Evolutionary conservation across 2,329 filamentous ascomycete genomes (phyloP), one percentile per base, ranked within the genome.

Genomic region (Diaporthe ilicicola): DNA sequence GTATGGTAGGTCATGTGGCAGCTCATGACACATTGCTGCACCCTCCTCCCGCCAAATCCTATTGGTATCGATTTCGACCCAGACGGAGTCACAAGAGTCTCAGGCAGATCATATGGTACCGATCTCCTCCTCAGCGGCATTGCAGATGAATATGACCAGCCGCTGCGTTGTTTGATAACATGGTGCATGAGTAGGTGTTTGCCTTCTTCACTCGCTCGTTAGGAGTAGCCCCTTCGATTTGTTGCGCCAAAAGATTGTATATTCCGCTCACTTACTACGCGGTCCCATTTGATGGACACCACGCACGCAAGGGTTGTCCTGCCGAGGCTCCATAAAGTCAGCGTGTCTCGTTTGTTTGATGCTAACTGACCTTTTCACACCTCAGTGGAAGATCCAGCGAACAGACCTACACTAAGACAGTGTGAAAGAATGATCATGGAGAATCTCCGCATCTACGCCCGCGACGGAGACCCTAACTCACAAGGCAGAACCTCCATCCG

Each of bases 101-200:
- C 4, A 12, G 59, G 59, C 4, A 3, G 12, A 5, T 48, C 44
- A 4, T 64, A 64, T 9, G 59, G 59, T 8, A 29, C n/a, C 1
- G 59, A 37, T 32, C 15, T 50, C 2, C 7, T 37, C 2, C 13
- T 50, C 19, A 27, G 29, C 29, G 2, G 6, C 19, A n/a, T 29
- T 22, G 15, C 29, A 2, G 5, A 24, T 10, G 59, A 64, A 10
- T 64, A 64, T 24, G 42, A 64, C 13, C 2, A 24, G 44, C 34
- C 29, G 4, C 7, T 64, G 9, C 32, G 29, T 17, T 24, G 13
- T 13, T 1, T 46, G 5, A 24, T 64, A n/a, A 12, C 48, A 46
- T 64, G 59, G 59, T 64, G 59, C 5, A 64, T 64, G 59, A 50
- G 59, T 64, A 50, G 50, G 59, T 64, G 12, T n/a, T 50, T 48